phyloP scores from a whole-genome alignment of 192 early-diverging fungal species.

The Coemansia sp. region DNA sequence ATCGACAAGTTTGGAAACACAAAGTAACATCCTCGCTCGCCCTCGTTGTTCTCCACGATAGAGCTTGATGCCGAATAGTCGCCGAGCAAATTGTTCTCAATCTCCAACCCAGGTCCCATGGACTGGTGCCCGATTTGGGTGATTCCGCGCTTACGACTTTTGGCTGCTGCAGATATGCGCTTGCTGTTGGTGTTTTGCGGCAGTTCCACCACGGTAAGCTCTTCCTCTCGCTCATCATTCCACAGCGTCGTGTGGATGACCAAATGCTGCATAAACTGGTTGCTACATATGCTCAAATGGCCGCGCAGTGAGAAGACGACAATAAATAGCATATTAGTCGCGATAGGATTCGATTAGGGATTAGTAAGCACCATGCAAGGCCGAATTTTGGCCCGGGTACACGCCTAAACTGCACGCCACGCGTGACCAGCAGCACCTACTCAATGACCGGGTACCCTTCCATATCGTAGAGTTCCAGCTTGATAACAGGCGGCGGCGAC shows the following conservation, averaged over 20 bases:
- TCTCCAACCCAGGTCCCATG: slow-evolving; percentile 27
- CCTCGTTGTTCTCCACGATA: slow-evolving; percentile 44
- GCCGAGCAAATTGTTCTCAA: slow-evolving; percentile 45
- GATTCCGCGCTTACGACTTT: slow-evolving; percentile 45
- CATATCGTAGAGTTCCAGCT: slow-evolving; percentile 58
- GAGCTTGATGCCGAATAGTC: slow-evolving; percentile 39
- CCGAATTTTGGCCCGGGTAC: not conserved
- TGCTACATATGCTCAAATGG: too few relatives aligned
- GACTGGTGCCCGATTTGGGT: slow-evolving; percentile 32
- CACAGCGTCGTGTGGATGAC: slow-evolving; percentile 51
- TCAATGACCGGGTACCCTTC: slow-evolving; percentile 47
- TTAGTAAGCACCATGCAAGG: not conserved
- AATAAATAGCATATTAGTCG: not conserved
- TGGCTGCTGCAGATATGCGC: slow-evolving; percentile 48
- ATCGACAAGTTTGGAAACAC: slow-evolving; percentile 75
- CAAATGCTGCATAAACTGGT: slow-evolving; percentile 45
- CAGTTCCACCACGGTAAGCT: slow-evolving; percentile 42
- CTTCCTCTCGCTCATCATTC: slow-evolving; percentile 26
- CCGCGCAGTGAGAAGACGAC: not conserved
- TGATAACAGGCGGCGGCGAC: slow-evolving; percentile 72
- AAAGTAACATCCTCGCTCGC: slow-evolving; percentile 69
- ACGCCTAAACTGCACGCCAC: too few relatives aligned
- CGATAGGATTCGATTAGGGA: too few relatives aligned
- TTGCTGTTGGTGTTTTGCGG: slow-evolving; percentile 49
- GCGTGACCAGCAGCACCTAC: slow-evolving; percentile 3